phyloP scores from a whole-genome alignment of 83 land plant species.

The Picea mariana region DNA sequence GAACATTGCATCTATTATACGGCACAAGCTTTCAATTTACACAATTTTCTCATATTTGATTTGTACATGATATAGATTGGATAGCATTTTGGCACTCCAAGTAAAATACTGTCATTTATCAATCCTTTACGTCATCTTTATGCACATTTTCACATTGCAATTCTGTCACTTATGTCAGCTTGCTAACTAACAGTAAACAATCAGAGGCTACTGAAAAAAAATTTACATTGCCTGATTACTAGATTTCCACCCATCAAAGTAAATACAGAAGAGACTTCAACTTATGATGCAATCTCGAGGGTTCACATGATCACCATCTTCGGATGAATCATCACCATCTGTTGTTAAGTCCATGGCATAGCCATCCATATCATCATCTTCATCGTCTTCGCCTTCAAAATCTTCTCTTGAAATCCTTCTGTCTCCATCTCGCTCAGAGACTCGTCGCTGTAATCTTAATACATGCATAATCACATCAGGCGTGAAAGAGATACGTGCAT shows the following conservation, averaged over 20 bases:
- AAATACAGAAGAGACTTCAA: background rate
- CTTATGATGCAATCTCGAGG: conserved; percentile 14
- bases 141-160: too few species aligned
- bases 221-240: background rate
- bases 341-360: background rate
- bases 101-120: too few species aligned
- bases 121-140: too few species aligned
- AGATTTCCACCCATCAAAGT: background rate
- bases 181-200: too few species aligned
- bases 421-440: conserved; percentile 5
- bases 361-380: conserved; percentile 8
- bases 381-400: conserved; percentile 10
- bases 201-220: background rate
- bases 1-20: too few species aligned
- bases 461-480: conserved; percentile 10
- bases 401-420: conserved; percentile 8
- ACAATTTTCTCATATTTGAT: too few species aligned
- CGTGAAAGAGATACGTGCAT: background rate
- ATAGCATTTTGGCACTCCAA: too few species aligned
- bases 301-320: background rate
- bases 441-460: conserved; percentile 7
- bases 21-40: too few species aligned
- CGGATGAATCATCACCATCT: conserved; percentile 8
- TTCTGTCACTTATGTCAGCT: too few species aligned
- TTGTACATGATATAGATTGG: too few species aligned